Evolutionary conservation across 371 early-diverging fungal genomes (phyloP).

Genomic region (Furculomyces boomerangus): DNA sequence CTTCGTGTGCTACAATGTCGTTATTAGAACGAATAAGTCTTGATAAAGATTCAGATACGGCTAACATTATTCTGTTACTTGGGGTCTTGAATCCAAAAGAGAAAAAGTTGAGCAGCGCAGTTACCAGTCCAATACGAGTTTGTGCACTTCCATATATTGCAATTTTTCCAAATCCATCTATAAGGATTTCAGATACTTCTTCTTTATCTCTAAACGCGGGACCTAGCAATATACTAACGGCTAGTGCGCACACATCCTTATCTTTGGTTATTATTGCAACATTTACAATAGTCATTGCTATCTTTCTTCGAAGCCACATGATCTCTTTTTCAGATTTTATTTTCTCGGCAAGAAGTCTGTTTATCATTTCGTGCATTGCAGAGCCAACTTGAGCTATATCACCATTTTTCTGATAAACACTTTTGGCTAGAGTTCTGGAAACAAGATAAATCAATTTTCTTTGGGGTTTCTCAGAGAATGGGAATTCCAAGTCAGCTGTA

Average conservation of each 20-base stretch:
- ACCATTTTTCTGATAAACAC: background rate
- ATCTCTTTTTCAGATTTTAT: background rate
- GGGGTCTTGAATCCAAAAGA: background rate
- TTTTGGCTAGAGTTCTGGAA: background rate
- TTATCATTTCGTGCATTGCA: background rate
- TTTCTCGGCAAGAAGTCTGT: background rate
- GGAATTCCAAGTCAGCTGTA: background rate
- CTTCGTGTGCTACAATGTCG: background rate
- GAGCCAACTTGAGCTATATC: background rate
- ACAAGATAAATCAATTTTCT: background rate
- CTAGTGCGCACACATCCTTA: background rate
- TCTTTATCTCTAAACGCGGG: background rate
- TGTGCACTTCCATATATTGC: background rate
- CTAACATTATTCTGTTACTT: background rate
- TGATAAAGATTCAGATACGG: background rate
- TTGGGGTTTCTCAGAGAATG: constrained; percentile 3
- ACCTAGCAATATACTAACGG: background rate
- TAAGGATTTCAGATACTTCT: background rate
- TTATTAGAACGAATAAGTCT: background rate
- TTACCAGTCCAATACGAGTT: constrained; percentile 7
- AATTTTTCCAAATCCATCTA: background rate
- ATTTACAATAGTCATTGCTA: background rate
- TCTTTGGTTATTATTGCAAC: background rate
- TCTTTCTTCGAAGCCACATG: background rate
- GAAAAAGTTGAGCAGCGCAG: background rate